Evolutionary conservation across 202 grass and related monocot genomes (phyloP).

Genomic region (Schoenoplectus tabernaemontani): DNA sequence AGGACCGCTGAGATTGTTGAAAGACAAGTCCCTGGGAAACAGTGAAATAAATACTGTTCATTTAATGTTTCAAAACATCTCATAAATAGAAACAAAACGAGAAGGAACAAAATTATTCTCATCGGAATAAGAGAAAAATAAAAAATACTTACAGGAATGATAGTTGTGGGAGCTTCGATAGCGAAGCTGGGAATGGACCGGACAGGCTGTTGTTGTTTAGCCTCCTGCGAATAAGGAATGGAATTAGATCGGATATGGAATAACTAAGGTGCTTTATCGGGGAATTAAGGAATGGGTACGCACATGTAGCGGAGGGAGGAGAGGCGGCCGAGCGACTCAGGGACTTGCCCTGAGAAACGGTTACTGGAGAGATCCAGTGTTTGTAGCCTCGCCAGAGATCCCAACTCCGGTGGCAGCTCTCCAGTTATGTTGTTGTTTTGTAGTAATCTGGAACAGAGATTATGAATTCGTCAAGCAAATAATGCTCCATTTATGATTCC

Average conservation of each 20-base stretch:
- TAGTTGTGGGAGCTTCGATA: constrained; percentile 61
- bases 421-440: constrained; percentile 99
- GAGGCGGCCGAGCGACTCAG: constrained; percentile 51
- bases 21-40: constrained; percentile 81
- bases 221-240: constrained; percentile 32
- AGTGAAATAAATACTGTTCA: constrained; percentile 6
- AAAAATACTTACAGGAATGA: constrained; percentile 53
- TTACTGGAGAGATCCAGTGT: constrained; percentile 96
- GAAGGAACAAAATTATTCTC: constrained; percentile 2
- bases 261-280: no score
- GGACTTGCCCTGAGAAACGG: constrained; percentile 66
- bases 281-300: background rate
- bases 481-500: no score
- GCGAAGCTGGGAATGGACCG: constrained; percentile 55
- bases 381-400: constrained; percentile 61
- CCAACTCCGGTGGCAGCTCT: constrained; percentile 64
- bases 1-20: constrained; percentile 85
- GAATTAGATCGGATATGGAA: background rate
- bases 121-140: background rate
- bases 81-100: constrained; percentile 3
- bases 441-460: constrained; percentile 37
- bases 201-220: constrained; percentile 99
- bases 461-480: background rate
- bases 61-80: background rate
- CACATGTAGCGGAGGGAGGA: constrained; percentile 84